Evolutionary conservation across 2,329 filamentous ascomycete genomes (phyloP), one percentile per base, ranked within the genome.

Genomic region (Fusarium camptoceras): DNA sequence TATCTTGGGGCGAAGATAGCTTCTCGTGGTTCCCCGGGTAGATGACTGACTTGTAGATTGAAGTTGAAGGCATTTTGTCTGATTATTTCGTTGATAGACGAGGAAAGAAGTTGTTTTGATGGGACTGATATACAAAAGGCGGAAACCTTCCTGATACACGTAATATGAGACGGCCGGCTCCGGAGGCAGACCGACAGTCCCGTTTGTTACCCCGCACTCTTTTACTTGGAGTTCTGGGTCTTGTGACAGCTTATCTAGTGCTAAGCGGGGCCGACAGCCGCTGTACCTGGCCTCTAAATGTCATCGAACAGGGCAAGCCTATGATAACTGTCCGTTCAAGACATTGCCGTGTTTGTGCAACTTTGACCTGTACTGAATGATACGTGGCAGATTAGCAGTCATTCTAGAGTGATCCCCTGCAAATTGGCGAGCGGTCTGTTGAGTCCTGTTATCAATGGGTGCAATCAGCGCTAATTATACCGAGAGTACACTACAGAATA

Each of bases 1-100:
- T 93, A 76, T 93, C 87, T 71, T 85, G 55, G 1, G 55, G 37
- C 3, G 59, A 49, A 14, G 58, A 50, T 18, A 76, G 18, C 54
- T 74, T 73, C 14, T 72, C 70, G 59, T 76, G 74, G 8, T 71
- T 72, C 28, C 67, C 68, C 18, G 73, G 70, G 41, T 76, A 76
- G 22, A 73, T 66, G 6, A 62, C 55, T 22, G 69, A 69, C 44
- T 64, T 27, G 30, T 53, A 64, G 20, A 71, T 59, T 12, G 64
- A 68, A 25, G 61, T 70, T 22, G 65, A 66, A 30, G 69, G 57
- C 69, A 71, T 71, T 53, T 41, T 56, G 18, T 24, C 8, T 16
- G 5, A 12, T 10, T 22, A 15, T 22, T 9, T 27, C 2, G 8
- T 18, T n/a, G 24, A 14, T 66, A 28, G 6, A 37, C 20, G 34